Evolutionary conservation across 768 basidiomycete genomes (phyloP).

Genomic region (Rhodotorula toruloides): DNA sequence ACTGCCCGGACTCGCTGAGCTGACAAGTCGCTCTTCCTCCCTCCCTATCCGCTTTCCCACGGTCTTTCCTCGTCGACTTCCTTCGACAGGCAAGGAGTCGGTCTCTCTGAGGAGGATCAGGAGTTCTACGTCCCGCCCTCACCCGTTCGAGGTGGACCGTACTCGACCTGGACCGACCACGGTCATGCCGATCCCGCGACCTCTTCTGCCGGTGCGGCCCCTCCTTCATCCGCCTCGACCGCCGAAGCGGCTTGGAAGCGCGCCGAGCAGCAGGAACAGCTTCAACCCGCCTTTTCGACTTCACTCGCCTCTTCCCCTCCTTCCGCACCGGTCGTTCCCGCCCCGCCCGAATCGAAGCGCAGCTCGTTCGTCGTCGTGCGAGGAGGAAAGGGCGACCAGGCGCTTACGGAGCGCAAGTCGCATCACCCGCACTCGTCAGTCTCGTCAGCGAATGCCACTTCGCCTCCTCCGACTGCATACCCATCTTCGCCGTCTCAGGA

Average conservation of each 20-base stretch:
- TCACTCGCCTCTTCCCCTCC: too few relatives aligned
- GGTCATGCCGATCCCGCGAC: conserved; percentile 11
- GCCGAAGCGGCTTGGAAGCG: conserved; percentile 5
- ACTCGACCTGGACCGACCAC: conserved; percentile 25
- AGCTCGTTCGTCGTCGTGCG: conserved; percentile 35
- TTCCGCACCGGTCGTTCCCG: conserved; percentile 3
- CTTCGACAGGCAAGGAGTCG: conserved; percentile 35
- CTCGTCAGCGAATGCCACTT: background rate
- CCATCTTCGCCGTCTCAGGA: background rate
- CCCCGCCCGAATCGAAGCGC: conserved; percentile 22
- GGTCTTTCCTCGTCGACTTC: background rate
- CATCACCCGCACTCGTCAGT: background rate
- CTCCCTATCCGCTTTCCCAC: background rate
- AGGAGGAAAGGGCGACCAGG: conserved; percentile 31
- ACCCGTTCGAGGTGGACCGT: conserved; percentile 14
- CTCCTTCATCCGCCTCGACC: background rate
- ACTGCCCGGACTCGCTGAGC: background rate
- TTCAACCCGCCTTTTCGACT: background rate
- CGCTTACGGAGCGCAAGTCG: conserved; percentile 25
- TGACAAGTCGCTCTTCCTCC: background rate
- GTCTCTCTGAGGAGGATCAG: conserved; percentile 34
- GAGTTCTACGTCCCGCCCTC: conserved; percentile 35
- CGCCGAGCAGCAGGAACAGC: conserved; percentile 1
- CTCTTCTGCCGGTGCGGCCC: background rate
- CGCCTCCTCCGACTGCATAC: background rate